Evolutionary conservation across 768 basidiomycete genomes (phyloP).

Genomic region (Epithele typhae): DNA sequence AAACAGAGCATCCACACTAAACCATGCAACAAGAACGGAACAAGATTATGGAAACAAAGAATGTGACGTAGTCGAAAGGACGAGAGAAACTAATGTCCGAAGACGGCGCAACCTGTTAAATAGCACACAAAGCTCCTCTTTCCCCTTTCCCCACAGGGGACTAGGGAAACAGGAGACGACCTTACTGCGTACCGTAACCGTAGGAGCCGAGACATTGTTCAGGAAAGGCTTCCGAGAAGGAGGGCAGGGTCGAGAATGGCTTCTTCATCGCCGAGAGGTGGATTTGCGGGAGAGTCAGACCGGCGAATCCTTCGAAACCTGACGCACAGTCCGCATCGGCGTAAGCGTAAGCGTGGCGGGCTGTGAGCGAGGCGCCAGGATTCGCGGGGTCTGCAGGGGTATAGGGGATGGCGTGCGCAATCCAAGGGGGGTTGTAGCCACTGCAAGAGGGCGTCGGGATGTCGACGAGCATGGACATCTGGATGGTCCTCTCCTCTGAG

Average conservation of each 20-base stretch:
- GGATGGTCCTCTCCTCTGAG: slow-evolving; percentile 23
- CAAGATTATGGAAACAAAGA: not conserved
- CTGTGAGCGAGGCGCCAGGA: slow-evolving; percentile 4
- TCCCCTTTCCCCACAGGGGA: slow-evolving; percentile 17
- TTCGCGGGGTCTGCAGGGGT: slow-evolving; percentile 13
- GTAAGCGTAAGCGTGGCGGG: too few relatives aligned
- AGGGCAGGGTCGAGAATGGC: not conserved
- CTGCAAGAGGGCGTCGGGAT: slow-evolving; percentile 10
- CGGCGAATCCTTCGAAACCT: too few relatives aligned
- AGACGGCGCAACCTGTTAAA: slow-evolving; percentile 2
- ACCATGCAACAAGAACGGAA: not conserved
- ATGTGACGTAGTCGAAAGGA: not conserved
- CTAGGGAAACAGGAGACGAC: slow-evolving; percentile 15
- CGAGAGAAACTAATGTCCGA: not conserved
- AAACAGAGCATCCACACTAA: slow-evolving; percentile 5
- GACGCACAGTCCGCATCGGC: not conserved
- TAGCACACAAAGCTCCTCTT: slow-evolving; percentile 10
- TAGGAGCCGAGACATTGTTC: slow-evolving; percentile 5
- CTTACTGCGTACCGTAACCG: slow-evolving; percentile 8
- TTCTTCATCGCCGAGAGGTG: too few relatives aligned
- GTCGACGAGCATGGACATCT: slow-evolving; percentile 17
- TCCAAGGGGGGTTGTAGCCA: slow-evolving; percentile 5
- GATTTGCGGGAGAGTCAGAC: too few relatives aligned
- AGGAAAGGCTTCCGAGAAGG: slow-evolving; percentile 10
- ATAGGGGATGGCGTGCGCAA: slow-evolving; percentile 5